A percentile compares a stretch with the other conserved stretches of the same genome.
These are phyloP conservation scores for Carex kokanica DNA, from an alignment of 176 grass and related monocot species.

Conservation along the genomic window DNA sequence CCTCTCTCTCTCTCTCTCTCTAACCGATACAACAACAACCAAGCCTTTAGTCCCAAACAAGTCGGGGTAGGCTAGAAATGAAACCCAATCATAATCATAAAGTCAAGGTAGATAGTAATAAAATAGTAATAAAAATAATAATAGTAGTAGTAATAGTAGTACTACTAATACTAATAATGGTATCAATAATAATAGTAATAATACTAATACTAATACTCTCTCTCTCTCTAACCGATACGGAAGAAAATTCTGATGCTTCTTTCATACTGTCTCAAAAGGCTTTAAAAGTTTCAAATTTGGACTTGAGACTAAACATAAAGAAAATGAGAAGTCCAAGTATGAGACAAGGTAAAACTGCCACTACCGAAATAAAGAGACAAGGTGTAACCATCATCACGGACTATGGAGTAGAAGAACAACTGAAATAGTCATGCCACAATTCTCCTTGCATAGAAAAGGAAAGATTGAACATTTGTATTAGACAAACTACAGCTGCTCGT, in stretches of 20 bases:
- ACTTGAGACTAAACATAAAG: background rate
- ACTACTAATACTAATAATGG: too few relatives aligned
- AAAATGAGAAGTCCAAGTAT: background rate
- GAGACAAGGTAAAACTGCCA: background rate
- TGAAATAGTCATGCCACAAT: background rate
- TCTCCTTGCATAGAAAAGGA: background rate
- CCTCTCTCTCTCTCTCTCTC: background rate
- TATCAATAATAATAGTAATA: too few relatives aligned
- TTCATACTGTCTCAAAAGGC: background rate
- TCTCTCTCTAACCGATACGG: background rate
- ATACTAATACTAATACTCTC: too few relatives aligned
- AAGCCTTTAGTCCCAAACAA: too few relatives aligned
- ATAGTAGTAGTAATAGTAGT: too few relatives aligned
- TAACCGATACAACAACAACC: too few relatives aligned
- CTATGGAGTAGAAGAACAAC: background rate
- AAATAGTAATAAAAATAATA: too few relatives aligned
- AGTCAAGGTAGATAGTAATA: too few relatives aligned
- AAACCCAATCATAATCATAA: too few relatives aligned
- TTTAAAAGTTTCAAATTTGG: background rate
- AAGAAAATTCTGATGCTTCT: background rate
- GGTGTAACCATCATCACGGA: background rate
- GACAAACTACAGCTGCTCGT: background rate
- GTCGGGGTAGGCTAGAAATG: too few relatives aligned
- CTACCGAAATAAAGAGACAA: background rate
- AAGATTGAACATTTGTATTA: slow-evolving; percentile 2